Evolutionary conservation across 345 rosid genomes (phyloP), one percentile per base, ranked within the genome.

Genomic region (Populus ilicifolia): DNA sequence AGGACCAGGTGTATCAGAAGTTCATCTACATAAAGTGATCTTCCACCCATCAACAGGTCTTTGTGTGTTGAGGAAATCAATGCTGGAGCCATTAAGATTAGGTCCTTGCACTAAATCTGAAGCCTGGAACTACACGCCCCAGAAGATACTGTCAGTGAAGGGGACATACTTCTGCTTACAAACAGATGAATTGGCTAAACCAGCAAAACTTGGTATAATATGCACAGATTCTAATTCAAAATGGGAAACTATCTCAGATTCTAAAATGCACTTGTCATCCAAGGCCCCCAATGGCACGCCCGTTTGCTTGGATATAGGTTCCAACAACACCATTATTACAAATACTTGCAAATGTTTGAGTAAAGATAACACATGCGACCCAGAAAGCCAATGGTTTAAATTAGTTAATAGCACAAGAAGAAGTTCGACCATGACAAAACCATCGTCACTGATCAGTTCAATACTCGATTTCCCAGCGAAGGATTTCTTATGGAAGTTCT

Each of bases 31-130:
- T 81, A 87, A 86, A 84, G 82, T 93, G 83, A 89, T 95, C 67
- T 90, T 89, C 80, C 99, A 88, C 81, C 98, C 97, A 5, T 66
- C 73, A 71, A 92, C 98, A 0, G 99, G 98, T 30, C 89, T 91
- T 0, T 96, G 98, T 50, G 69, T 96, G 23, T 81, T 75, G 27
- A 77, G 90, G 70, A 91, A 78, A 44, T 84, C 94, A n/a, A 21
- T 71, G 50, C 0, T 75, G 13, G 90, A 86, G 6, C 85, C 86
- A 10, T 64, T 92, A 50, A 83, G 69, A 11, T 83, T 95, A 79
- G 97, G 98, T 30, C 86, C 91, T 1, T 95, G 99, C 81, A 70
- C 83, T 2, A 84, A 86, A n/a, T 89, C 99, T 3, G 94, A 93
- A 43, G 84, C 88, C 52, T 93, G 98, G 97, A 86, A 77, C 59